These are phyloP conservation scores for Aspergillus nidulans DNA, from an alignment of 495 filamentous ascomycete species.

Conservation along the genomic window DNA sequence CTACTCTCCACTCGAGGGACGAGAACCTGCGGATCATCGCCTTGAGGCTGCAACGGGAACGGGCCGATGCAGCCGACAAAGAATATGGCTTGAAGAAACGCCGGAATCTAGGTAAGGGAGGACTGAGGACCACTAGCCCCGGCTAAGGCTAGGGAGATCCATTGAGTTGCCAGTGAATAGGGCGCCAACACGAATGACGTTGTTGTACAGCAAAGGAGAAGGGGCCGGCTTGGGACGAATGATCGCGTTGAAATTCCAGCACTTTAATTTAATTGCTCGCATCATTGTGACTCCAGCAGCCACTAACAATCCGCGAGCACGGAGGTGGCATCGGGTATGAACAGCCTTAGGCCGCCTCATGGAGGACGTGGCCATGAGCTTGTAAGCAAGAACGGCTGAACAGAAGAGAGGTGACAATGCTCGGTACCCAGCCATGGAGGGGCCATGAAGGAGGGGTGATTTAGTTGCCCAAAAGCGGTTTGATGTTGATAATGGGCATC, in stretches of 20 bases:
- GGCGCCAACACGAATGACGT: slow-evolving; percentile 6
- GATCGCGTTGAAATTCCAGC: slow-evolving; percentile 21
- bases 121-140: slow-evolving; percentile 22
- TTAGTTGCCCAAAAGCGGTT: slow-evolving; percentile 32
- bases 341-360: slow-evolving; percentile 21
- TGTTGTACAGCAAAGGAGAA: slow-evolving; percentile 16
- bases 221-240: slow-evolving; percentile 26
- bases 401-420: slow-evolving; percentile 5
- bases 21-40: slow-evolving; percentile 45
- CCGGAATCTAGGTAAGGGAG: slow-evolving; percentile 23
- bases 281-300: slow-evolving; percentile 2
- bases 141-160: slow-evolving; percentile 14
- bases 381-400: background rate
- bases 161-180: slow-evolving; percentile 18
- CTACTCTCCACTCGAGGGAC: slow-evolving; percentile 37
- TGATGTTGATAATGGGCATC: slow-evolving; percentile 17
- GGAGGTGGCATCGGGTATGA: slow-evolving; percentile 20
- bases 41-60: slow-evolving; percentile 50
- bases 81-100: slow-evolving; percentile 40
- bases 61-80: slow-evolving; percentile 46
- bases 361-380: slow-evolving; percentile 14
- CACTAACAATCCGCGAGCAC: slow-evolving; percentile 5
- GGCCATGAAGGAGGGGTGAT: slow-evolving; percentile 10
- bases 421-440: slow-evolving; percentile 4
- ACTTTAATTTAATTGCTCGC: slow-evolving; percentile 10